These are phyloP conservation scores for Dendrocalamus latiflorus DNA, from an alignment of 202 grass and related monocot species.

Conservation along the genomic window DNA sequence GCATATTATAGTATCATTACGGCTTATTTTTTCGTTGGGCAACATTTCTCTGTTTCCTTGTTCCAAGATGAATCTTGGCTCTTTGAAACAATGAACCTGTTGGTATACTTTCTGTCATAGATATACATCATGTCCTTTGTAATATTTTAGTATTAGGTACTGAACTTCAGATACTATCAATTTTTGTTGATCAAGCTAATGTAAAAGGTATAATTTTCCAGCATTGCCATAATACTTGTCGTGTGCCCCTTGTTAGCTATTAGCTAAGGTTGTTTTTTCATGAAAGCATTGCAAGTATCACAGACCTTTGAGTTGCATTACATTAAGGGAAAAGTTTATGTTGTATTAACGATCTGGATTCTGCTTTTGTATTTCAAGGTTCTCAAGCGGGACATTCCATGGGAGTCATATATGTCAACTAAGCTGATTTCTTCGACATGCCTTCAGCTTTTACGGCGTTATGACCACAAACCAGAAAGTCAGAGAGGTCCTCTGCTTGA, in stretches of 20 bases:
- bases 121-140: background rate
- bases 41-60: background rate
- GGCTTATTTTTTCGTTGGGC: background rate
- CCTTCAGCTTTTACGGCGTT: constrained; percentile 76
- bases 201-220: background rate
- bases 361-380: constrained; percentile 56
- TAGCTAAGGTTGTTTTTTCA: background rate
- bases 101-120: background rate
- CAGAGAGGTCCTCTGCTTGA: constrained; percentile 80
- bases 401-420: no score
- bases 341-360: background rate
- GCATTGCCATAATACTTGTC: background rate
- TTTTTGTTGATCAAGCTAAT: background rate
- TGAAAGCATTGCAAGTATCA: background rate
- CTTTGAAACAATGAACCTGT: background rate
- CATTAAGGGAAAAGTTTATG: background rate
- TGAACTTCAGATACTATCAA: background rate
- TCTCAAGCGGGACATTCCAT: constrained; percentile 96
- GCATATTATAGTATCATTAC: background rate
- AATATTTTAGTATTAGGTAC: background rate
- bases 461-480: constrained; percentile 78
- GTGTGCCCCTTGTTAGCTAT: background rate
- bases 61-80: background rate
- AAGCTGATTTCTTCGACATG: constrained; percentile 83
- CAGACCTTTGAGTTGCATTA: background rate